A percentile compares a stretch with the other conserved stretches of the same genome.
These are phyloP conservation scores for Cyberlindnera euphorbiiphila DNA, from an alignment of 805 yeast genomes.

Conservation along the genomic window DNA sequence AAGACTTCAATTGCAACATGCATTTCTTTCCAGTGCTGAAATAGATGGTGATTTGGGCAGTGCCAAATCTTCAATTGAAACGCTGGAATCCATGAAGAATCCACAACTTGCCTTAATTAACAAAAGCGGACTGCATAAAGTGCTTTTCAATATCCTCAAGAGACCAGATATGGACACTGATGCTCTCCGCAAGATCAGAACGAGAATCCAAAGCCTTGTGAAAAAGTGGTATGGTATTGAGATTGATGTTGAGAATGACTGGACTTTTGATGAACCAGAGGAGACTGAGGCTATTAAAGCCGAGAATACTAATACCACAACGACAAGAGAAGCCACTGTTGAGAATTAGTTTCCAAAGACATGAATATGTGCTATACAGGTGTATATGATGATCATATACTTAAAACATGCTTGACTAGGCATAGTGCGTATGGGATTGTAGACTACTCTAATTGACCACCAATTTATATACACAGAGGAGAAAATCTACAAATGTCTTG, in stretches of 20 bases:
- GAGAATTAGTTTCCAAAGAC: neutral
- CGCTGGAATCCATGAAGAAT: conserved; percentile 21
- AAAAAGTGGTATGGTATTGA: conserved; percentile 26
- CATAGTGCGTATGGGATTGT: too few relatives aligned
- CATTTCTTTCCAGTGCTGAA: conserved; percentile 18
- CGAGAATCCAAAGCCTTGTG: conserved; percentile 18
- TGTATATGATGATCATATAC: too few relatives aligned
- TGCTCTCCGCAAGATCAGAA: conserved; percentile 17
- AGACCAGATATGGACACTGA: conserved; percentile 32
- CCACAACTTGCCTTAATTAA: conserved; percentile 31
- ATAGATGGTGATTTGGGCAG: conserved; percentile 13
- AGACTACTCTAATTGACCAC: too few relatives aligned
- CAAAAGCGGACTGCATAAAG: conserved; percentile 30
- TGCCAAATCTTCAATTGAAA: conserved; percentile 24
- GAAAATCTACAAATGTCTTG: too few relatives aligned
- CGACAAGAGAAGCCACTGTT: neutral
- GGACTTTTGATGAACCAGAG: conserved; percentile 22
- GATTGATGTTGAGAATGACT: conserved; percentile 29
- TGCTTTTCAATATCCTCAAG: conserved; percentile 32
- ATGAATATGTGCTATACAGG: too few relatives aligned
- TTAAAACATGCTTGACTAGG: too few relatives aligned
- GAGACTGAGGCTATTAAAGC: conserved; percentile 13
- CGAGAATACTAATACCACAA: conserved; percentile 1
- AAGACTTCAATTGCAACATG: conserved; percentile 28
- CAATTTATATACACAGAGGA: neutral